These are phyloP conservation scores for Lodderomyces theae DNA, from an alignment of 1,139 yeast genomes.

Conservation along the genomic window DNA sequence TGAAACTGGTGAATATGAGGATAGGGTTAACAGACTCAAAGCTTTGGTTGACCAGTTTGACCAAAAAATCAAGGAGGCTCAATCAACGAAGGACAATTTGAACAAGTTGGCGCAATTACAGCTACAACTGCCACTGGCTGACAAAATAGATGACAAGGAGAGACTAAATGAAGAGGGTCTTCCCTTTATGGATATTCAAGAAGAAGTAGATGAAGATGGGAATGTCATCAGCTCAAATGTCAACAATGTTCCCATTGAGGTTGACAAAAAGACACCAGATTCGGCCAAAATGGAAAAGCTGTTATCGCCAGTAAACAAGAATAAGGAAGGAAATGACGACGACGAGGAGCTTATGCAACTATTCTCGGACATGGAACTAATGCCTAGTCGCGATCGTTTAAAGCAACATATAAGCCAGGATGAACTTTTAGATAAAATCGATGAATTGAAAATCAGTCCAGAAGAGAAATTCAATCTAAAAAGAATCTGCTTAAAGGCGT, in stretches of 20 bases:
- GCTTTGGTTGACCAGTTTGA: conserved; percentile 38
- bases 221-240: conserved; percentile 48
- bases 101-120: conserved; percentile 23
- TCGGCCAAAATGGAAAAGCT: neutral
- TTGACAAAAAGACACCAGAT: neutral
- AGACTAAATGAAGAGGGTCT: conserved; percentile 40
- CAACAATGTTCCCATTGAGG: conserved; percentile 17
- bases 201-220: conserved; percentile 80
- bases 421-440: conserved; percentile 27
- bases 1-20: neutral
- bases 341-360: conserved; percentile 41
- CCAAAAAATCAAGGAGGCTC: conserved; percentile 44
- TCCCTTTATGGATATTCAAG: conserved; percentile 77
- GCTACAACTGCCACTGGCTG: conserved; percentile 2
- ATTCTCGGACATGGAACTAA: conserved; percentile 50
- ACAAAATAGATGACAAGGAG: conserved; percentile 15
- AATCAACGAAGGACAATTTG: conserved; percentile 33
- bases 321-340: conserved; percentile 6
- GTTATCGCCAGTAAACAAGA: conserved; percentile 4
- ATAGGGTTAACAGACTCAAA: conserved; percentile 33
- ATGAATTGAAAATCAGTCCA: conserved; percentile 40
- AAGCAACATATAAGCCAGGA: conserved; percentile 17
- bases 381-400: conserved; percentile 9
- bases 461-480: conserved; percentile 52
- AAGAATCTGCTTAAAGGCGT: conserved; percentile 22